Conservation (phyloP, 192 early-diverging fungal species). For the Tieghemiomyces parasiticus region DNA sequence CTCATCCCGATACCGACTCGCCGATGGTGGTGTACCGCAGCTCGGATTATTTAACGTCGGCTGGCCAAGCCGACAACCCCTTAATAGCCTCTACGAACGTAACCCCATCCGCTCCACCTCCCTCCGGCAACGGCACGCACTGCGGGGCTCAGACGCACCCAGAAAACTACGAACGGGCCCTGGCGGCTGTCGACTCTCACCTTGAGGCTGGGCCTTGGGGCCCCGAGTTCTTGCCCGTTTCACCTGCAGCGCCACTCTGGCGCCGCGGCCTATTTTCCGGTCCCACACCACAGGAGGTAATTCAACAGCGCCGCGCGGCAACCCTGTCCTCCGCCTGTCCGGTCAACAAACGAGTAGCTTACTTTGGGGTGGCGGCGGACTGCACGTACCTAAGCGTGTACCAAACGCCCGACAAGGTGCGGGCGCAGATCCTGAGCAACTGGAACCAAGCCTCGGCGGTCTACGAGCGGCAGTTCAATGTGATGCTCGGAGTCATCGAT, state of each 20-base stretch:
- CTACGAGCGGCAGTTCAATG: slow-evolving; percentile 76
- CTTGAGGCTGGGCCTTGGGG: slow-evolving; percentile 16
- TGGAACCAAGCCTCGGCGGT: slow-evolving; percentile 69
- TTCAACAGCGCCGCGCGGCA: slow-evolving; percentile 15
- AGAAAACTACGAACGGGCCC: slow-evolving; percentile 9
- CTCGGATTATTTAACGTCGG: slow-evolving; percentile 27
- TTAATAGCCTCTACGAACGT: too few relatives aligned
- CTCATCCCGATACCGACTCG: slow-evolving; percentile 17
- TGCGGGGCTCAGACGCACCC: slow-evolving; percentile 14
- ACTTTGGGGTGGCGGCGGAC: slow-evolving; percentile 60
- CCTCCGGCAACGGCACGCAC: slow-evolving; percentile 13
- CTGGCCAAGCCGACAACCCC: slow-evolving; percentile 10
- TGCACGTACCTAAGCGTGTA: slow-evolving; percentile 50
- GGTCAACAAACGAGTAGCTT: slow-evolving; percentile 18
- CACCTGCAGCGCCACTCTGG: slow-evolving; percentile 14
- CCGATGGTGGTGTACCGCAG: slow-evolving; percentile 45
- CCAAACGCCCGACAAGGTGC: slow-evolving; percentile 33
- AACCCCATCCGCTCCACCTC: not conserved
- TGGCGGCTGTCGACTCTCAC: slow-evolving; percentile 13
- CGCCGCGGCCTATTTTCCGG: slow-evolving; percentile 16
- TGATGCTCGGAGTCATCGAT: slow-evolving; percentile 66
- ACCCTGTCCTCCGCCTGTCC: slow-evolving; percentile 20
- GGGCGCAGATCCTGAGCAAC: slow-evolving; percentile 60
- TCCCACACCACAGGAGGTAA: slow-evolving; percentile 14
- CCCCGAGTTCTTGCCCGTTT: slow-evolving; percentile 16